Evolutionary conservation across 805 yeast species (phyloP).

Genomic region (Tetrapisispora iriomotensis): DNA sequence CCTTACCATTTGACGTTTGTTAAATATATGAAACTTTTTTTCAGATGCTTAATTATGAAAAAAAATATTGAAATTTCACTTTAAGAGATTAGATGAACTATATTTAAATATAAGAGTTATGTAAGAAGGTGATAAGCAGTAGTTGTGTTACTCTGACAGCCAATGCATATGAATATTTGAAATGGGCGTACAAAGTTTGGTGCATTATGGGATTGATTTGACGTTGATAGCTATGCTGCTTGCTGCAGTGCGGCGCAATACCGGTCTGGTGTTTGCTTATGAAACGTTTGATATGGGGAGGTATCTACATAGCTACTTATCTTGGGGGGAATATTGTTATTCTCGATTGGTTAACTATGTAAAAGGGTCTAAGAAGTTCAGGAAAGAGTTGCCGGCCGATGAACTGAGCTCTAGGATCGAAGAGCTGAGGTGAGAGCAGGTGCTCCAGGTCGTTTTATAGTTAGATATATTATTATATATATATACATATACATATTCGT

Average conservation of each 20-base stretch:
- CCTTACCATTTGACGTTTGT: too few species aligned
- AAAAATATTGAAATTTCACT: too few species aligned
- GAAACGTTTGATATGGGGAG: slow-evolving; percentile 32
- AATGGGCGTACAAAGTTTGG: slow-evolving; percentile 6
- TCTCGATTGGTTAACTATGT: slow-evolving; percentile 38
- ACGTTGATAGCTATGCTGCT: slow-evolving; percentile 69
- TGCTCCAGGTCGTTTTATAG: slow-evolving; percentile 1
- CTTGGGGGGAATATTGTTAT: slow-evolving; percentile 53
- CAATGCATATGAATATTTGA: neutral
- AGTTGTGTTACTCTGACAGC: too few species aligned
- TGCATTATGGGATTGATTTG: slow-evolving; percentile 70
- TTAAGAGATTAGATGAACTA: too few species aligned
- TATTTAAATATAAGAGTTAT: too few species aligned
- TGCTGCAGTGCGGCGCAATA: slow-evolving; percentile 77
- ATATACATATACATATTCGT: neutral
- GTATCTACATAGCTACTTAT: slow-evolving; percentile 43
- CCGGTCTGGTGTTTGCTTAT: slow-evolving; percentile 50
- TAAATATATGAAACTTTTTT: too few species aligned
- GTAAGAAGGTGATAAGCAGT: too few species aligned
- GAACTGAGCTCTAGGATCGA: slow-evolving; percentile 7
- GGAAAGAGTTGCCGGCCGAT: slow-evolving; percentile 18
- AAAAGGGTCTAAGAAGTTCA: slow-evolving; percentile 41
- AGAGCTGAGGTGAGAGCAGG: slow-evolving; percentile 7
- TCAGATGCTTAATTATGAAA: too few species aligned
- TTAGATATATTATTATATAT: neutral